These are phyloP conservation scores for Teratosphaeria pseudoeucalypti DNA, from an alignment of 2,329 filamentous ascomycete genomes.

Conservation along the genomic window DNA sequence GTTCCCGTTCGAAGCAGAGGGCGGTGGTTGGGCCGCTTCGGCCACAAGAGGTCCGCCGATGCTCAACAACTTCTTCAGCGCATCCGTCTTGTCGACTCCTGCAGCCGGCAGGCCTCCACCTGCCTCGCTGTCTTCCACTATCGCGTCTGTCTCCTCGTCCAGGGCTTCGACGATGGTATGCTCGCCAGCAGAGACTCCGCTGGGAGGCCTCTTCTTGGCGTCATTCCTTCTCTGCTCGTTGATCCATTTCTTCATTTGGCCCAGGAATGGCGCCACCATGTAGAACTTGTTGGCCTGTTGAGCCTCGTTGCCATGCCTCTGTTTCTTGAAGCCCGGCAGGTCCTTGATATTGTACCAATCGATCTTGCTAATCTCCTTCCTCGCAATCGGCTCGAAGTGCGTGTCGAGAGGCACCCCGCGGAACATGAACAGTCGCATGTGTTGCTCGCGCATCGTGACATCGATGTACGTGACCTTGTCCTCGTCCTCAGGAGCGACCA, in stretches of 20 bases:
- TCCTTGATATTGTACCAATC: slow-evolving; percentile 88
- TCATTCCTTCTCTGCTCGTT: slow-evolving; percentile 13
- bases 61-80: slow-evolving; percentile 42
- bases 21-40: slow-evolving; percentile 15
- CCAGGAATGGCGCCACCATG: slow-evolving; percentile 82
- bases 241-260: slow-evolving; percentile 21
- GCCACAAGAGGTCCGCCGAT: slow-evolving; percentile 27
- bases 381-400: slow-evolving; percentile 75
- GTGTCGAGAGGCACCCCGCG: slow-evolving; percentile 79
- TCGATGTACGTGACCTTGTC: slow-evolving; percentile 65
- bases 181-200: background rate
- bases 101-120: slow-evolving; percentile 3
- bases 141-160: slow-evolving; percentile 8
- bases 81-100: slow-evolving; percentile 19
- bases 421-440: slow-evolving; percentile 87
- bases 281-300: slow-evolving; percentile 72
- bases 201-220: background rate
- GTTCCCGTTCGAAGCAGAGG: slow-evolving; percentile 30
- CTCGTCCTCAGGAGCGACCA: slow-evolving; percentile 55
- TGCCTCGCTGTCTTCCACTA: slow-evolving; percentile 7
- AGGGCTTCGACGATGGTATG: background rate
- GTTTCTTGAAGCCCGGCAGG: slow-evolving; percentile 69
- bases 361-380: slow-evolving; percentile 97
- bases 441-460: slow-evolving; percentile 82
- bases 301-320: slow-evolving; percentile 54